These are phyloP conservation scores for Cutaneotrichosporon mucoides DNA, from an alignment of 1,284 basidiomycete species.

Conservation along the genomic window DNA sequence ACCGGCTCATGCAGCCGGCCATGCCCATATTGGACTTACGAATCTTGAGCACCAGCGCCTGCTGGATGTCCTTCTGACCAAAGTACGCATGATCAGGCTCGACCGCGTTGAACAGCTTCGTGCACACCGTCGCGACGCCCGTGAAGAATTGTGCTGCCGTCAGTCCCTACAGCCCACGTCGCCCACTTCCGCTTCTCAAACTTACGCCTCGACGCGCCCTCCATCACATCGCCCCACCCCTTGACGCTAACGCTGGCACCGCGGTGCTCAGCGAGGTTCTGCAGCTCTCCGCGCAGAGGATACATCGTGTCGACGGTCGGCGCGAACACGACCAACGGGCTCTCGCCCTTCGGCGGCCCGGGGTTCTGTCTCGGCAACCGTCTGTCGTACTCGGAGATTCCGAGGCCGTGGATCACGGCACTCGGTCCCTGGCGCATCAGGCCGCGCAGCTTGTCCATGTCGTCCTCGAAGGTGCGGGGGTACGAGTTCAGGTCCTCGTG, in stretches of 20 bases:
- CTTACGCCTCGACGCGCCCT: slow-evolving; percentile 48
- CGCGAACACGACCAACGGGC: slow-evolving; percentile 68
- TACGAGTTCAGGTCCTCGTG: slow-evolving; percentile 90
- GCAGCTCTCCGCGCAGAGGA: slow-evolving; percentile 69
- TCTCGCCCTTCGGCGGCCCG: slow-evolving; percentile 22
- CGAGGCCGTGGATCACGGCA: slow-evolving; percentile 27
- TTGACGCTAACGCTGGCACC: slow-evolving; percentile 90
- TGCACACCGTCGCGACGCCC: slow-evolving; percentile 91
- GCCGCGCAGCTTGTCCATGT: slow-evolving; percentile 57
- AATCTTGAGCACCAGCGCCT: slow-evolving; percentile 80
- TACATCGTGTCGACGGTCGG: slow-evolving; percentile 80
- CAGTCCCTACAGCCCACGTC: background rate
- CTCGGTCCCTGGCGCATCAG: slow-evolving; percentile 54
- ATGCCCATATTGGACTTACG: slow-evolving; percentile 33
- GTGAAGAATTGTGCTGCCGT: slow-evolving; percentile 83
- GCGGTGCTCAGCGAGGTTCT: slow-evolving; percentile 67
- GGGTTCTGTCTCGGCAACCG: slow-evolving; percentile 5
- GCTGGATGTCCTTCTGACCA: slow-evolving; percentile 98
- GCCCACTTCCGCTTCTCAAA: too few species aligned
- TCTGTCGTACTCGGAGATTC: slow-evolving; percentile 32
- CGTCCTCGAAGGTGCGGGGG: slow-evolving; percentile 66
- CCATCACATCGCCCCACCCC: slow-evolving; percentile 61
- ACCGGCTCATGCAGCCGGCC: too few species aligned
- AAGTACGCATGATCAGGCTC: slow-evolving; percentile 93
- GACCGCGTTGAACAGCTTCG: slow-evolving; percentile 89